A percentile compares a stretch with the other conserved stretches of the same genome.
Conservation (phyloP, 1,284 basidiomycete genomes). For the Mrakiaceae sp. region DNA sequence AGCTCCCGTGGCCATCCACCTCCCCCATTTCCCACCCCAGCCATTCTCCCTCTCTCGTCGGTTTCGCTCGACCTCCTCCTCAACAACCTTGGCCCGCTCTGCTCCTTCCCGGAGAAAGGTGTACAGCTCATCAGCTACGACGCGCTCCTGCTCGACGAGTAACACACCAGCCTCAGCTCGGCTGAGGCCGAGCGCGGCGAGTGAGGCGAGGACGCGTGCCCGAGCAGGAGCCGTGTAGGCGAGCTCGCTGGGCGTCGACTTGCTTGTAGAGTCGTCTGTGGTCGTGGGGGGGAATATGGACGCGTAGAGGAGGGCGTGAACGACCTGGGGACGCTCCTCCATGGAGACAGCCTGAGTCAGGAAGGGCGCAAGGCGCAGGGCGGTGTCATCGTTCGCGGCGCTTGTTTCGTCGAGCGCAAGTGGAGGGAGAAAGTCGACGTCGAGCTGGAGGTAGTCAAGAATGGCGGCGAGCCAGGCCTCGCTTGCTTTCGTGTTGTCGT, state of each 20-base stretch:
- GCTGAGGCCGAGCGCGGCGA: background rate
- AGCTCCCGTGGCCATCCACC: conserved; percentile 39
- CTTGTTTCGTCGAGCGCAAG: no score
- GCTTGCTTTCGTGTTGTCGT: no score
- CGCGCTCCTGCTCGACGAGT: conserved; percentile 4
- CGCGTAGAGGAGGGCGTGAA: conserved; percentile 1
- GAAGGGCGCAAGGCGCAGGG: no score
- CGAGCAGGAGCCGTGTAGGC: conserved; percentile 10
- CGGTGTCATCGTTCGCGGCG: no score
- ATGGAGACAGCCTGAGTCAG: no score
- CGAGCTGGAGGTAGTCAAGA: no score
- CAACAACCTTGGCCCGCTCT: conserved; percentile 16
- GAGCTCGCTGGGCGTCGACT: background rate
- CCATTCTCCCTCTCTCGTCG: conserved; percentile 34
- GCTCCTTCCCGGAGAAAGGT: conserved; percentile 26
- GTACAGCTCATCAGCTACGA: conserved; percentile 26
- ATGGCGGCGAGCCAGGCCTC: no score
- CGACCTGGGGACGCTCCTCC: background rate
- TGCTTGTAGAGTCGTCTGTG: background rate
- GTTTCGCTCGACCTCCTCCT: conserved; percentile 32
- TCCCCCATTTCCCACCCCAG: conserved; percentile 37
- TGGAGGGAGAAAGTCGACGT: no score
- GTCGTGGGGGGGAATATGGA: conserved; percentile 7
- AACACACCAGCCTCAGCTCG: background rate
- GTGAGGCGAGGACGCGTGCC: background rate